Percentiles rank a stretch among this genome's conserved stretches.
Evolutionary conservation across 805 yeast genomes (phyloP).

Genomic region (Wickerhamomyces mucosus): DNA sequence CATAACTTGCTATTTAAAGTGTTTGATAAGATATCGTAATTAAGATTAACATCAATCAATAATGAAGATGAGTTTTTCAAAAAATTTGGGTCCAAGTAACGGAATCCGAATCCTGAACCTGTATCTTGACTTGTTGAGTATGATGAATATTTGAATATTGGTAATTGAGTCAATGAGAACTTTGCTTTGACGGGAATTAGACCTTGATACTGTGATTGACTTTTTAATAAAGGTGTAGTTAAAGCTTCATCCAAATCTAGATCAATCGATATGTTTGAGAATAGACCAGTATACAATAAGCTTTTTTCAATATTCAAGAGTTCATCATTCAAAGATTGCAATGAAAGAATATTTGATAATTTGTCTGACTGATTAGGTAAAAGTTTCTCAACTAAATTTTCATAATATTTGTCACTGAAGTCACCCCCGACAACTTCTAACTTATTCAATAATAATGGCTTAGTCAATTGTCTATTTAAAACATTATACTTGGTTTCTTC

Average conservation of each 20-base stretch:
- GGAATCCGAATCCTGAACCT: constrained; percentile 25
- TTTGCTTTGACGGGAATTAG: constrained; percentile 37
- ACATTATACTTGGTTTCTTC: constrained; percentile 4
- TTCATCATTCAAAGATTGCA: constrained; percentile 29
- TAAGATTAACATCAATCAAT: constrained; percentile 35
- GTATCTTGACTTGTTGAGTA: constrained; percentile 27
- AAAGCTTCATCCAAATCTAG: constrained; percentile 29
- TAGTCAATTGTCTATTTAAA: constrained; percentile 12
- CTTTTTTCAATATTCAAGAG: constrained; percentile 26
- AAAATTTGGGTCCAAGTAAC: constrained; percentile 34
- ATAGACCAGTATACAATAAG: constrained; percentile 35
- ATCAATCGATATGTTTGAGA: constrained; percentile 29
- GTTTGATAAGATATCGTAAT: constrained; percentile 37
- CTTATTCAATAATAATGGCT: constrained; percentile 12
- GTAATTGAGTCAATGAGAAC: constrained; percentile 29
- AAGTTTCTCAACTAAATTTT: constrained; percentile 26
- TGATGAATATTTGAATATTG: constrained; percentile 20
- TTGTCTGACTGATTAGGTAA: constrained; percentile 26
- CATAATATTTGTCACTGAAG: constrained; percentile 36
- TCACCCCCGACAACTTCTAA: constrained; percentile 17
- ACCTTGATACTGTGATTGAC: constrained; percentile 2
- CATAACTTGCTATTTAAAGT: constrained; percentile 37
- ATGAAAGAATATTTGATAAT: constrained; percentile 21
- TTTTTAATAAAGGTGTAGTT: constrained; percentile 5
- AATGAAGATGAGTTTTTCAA: constrained; percentile 52